These are phyloP conservation scores for Calonectria pseudoreteaudii DNA, from an alignment of 2,329 filamentous ascomycete genomes.

Conservation along the genomic window DNA sequence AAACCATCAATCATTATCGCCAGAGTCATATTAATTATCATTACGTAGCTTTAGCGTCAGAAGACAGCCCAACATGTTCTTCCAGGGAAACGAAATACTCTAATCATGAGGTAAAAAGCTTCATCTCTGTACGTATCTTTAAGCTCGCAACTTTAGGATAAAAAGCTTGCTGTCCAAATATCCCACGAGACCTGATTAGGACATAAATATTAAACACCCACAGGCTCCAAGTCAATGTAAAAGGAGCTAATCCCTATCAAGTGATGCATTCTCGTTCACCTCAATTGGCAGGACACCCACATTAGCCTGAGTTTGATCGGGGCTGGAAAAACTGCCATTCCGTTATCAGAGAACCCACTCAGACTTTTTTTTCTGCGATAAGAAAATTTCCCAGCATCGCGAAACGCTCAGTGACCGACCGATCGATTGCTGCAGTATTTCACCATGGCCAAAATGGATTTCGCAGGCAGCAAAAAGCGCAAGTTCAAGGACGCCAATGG, in stretches of 20 bases:
- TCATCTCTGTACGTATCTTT: not conserved
- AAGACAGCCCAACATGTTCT: not conserved
- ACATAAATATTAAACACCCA: not conserved
- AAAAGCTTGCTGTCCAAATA: not conserved
- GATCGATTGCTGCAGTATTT: slow-evolving; percentile 22
- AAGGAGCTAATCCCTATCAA: not conserved
- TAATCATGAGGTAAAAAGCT: not conserved
- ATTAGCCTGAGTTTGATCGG: not conserved
- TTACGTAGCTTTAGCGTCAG: not conserved
- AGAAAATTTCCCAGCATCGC: slow-evolving; percentile 39
- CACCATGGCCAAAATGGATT: slow-evolving; percentile 47
- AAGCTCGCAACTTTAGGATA: not conserved
- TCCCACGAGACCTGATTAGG: not conserved
- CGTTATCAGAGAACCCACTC: slow-evolving; percentile 37
- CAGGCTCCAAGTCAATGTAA: not conserved
- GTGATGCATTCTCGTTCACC: not conserved
- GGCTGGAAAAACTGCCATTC: slow-evolving; percentile 30
- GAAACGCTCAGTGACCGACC: slow-evolving; percentile 20
- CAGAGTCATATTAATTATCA: not conserved
- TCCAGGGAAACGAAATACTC: not conserved
- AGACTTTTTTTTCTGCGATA: slow-evolving; percentile 43
- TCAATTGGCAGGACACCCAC: not conserved
- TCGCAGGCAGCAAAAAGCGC: slow-evolving; percentile 57
- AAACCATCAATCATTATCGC: not conserved
- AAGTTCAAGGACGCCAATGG: slow-evolving; percentile 53